Base-by-base conservation (phyloP, 768 basidiomycete genomes). In the Suillus discolor region DNA sequence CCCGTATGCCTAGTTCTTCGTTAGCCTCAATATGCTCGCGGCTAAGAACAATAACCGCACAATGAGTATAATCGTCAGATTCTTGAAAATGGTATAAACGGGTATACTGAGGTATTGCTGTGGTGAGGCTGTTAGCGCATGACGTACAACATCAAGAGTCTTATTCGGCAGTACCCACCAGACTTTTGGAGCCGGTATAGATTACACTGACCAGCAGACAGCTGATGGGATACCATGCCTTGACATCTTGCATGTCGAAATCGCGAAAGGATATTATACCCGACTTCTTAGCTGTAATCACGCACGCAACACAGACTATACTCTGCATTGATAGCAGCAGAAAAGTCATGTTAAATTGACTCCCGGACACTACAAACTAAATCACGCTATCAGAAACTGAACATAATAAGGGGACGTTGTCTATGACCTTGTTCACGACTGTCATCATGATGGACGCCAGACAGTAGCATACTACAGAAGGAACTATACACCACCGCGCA, bases 11-110 rank as follows among this genome's bases (percentile, higher is more conserved):
- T 96, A 63, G 54, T 51, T 62, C 34, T 38, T 61, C 41, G 42
- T 38, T 64, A 67, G 64, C 59, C 16, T 41, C 6, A 62, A 59
- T 28, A 11, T 44, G 62, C 65, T 49, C 4, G 25, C 64, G 16
- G 23, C 61, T 18, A 34, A 28, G 62, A 25, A 15, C 20, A 55
- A 39, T 39, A 28, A 11, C 82, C 91, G 69, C 68, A 94, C 96
- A 73, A 99, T 99, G 36, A 99, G 85, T 69, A 99, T 99, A 72
- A 99, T 99, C n/a, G 97, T 98, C 72, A 99, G 74, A 76, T 99
- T 99, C 79, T 99, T 99, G 87, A 99, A 99, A 68, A 99, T 99
- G 0, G 97, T 99, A 79, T 98, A 99, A 34, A 98, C 89, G 0
- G 97, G 97, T 78, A 99, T 99, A 69, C 89, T 93, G 59, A 99